Conservation (phyloP, 2,329 filamentous ascomycete genomes). For the Aspergillus intermedius region DNA sequence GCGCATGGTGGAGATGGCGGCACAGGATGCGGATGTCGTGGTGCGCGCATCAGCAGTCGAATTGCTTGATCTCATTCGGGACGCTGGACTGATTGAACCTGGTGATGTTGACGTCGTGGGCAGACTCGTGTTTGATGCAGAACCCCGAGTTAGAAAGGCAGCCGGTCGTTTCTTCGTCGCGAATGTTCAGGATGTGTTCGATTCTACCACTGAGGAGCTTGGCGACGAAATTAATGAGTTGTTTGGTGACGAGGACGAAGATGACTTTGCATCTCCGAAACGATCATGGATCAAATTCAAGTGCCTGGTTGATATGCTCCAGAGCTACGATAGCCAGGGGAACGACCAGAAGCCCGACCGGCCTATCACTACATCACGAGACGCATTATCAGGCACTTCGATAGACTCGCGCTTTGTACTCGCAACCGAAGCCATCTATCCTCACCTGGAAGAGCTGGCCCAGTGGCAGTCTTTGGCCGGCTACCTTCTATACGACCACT, state of each 20-base stretch:
- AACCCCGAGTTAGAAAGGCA: slow-evolving; percentile 76
- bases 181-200: slow-evolving; percentile 75
- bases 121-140: slow-evolving; percentile 80
- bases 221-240: slow-evolving; percentile 73
- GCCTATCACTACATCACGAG: slow-evolving; percentile 17
- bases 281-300: slow-evolving; percentile 88
- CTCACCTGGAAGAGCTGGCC: slow-evolving; percentile 70
- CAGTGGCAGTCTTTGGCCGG: slow-evolving; percentile 85
- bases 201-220: slow-evolving; percentile 73
- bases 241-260: slow-evolving; percentile 63
- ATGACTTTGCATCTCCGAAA: slow-evolving; percentile 67
- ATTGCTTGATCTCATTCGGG: slow-evolving; percentile 72
- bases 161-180: slow-evolving; percentile 86
- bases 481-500: slow-evolving; percentile 90
- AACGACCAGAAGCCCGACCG: slow-evolving; percentile 23
- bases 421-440: slow-evolving; percentile 78
- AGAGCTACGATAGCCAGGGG: slow-evolving; percentile 68
- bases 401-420: slow-evolving; percentile 78
- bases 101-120: slow-evolving; percentile 85
- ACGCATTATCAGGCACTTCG: slow-evolving; percentile 52
- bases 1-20: slow-evolving; percentile 87
- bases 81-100: slow-evolving; percentile 80
- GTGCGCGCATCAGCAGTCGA: slow-evolving; percentile 77
- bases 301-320: slow-evolving; percentile 75
- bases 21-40: slow-evolving; percentile 70